These are phyloP conservation scores for Pseudognaphalium luteoalbum DNA, from an alignment of 129 eudicot species.

Conservation along the genomic window DNA sequence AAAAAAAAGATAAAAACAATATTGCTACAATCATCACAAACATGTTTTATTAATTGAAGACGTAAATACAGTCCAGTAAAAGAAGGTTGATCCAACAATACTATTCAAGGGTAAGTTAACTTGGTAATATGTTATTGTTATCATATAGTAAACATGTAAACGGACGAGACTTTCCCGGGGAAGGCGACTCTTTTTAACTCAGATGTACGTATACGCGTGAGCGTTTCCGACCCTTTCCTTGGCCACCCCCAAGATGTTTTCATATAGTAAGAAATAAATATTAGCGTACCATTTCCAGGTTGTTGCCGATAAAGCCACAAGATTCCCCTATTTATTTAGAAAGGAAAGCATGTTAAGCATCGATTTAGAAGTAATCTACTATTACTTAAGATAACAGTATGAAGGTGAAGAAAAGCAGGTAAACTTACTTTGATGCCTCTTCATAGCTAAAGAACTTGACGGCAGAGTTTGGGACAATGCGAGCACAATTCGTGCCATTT, in stretches of 20 bases:
- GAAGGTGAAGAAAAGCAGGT: neutral
- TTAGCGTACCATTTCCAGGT: slow-evolving; percentile 77
- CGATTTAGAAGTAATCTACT: neutral
- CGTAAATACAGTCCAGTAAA: neutral
- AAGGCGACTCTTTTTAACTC: too few relatives aligned
- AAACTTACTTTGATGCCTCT: slow-evolving; percentile 85
- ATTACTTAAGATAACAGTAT: slow-evolving; percentile 1
- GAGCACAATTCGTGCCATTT: slow-evolving; percentile 98
- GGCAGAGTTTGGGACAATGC: slow-evolving; percentile 95
- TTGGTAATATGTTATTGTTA: neutral
- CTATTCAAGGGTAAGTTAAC: neutral
- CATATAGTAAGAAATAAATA: neutral
- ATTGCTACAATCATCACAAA: neutral
- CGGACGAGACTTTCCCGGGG: too few relatives aligned
- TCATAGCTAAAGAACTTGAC: slow-evolving; percentile 98
- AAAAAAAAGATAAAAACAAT: slow-evolving; percentile 6
- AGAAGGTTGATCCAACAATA: neutral
- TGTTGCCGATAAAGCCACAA: slow-evolving; percentile 73
- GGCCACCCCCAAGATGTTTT: neutral
- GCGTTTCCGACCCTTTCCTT: too few relatives aligned
- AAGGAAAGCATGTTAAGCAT: neutral
- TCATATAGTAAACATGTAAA: neutral
- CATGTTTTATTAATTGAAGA: neutral
- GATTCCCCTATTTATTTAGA: slow-evolving; percentile 60
- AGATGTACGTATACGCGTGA: too few relatives aligned